These are phyloP conservation scores for Amanita rubescens DNA, from an alignment of 768 basidiomycete species.

Conservation along the genomic window DNA sequence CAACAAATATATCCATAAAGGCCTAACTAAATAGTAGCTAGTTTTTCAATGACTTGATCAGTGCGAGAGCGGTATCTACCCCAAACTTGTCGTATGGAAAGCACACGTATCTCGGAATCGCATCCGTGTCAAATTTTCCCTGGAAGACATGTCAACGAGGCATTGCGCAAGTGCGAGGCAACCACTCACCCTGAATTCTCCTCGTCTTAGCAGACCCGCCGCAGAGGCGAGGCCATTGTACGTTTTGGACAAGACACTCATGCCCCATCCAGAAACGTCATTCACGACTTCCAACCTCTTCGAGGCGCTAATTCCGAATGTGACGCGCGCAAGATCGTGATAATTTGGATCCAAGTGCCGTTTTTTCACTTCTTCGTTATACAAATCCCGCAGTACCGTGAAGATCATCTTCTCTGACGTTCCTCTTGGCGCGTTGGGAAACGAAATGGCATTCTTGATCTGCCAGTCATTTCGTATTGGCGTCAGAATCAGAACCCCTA, in stretches of 20 bases:
- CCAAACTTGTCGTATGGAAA: constrained; percentile 43
- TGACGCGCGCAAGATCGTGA: constrained; percentile 27
- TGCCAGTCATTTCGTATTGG: constrained; percentile 39
- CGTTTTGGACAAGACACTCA: constrained; percentile 34
- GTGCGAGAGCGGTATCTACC: constrained; percentile 34
- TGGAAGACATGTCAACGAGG: constrained; percentile 13
- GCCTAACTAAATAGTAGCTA: no score
- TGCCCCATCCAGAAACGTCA: constrained; percentile 41
- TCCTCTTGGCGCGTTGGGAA: constrained; percentile 46
- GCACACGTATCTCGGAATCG: constrained; percentile 42
- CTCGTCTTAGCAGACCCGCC: constrained; percentile 32
- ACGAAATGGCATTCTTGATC: constrained; percentile 50
- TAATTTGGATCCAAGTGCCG: not conserved
- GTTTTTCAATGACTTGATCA: constrained; percentile 33
- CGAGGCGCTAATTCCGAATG: constrained; percentile 43
- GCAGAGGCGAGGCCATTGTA: constrained; percentile 33
- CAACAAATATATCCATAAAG: no score
- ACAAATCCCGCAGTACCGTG: constrained; percentile 35
- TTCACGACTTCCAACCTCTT: constrained; percentile 29
- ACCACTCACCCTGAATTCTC: constrained; percentile 36
- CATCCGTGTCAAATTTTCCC: constrained; percentile 39
- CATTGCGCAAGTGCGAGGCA: not conserved
- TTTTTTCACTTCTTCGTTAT: constrained; percentile 22
- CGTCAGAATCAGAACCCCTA: constrained; percentile 46
- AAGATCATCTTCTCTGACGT: constrained; percentile 47